Conservation (phyloP, 139 green algal species). For the Edaphochlamys debaryana region DNA sequence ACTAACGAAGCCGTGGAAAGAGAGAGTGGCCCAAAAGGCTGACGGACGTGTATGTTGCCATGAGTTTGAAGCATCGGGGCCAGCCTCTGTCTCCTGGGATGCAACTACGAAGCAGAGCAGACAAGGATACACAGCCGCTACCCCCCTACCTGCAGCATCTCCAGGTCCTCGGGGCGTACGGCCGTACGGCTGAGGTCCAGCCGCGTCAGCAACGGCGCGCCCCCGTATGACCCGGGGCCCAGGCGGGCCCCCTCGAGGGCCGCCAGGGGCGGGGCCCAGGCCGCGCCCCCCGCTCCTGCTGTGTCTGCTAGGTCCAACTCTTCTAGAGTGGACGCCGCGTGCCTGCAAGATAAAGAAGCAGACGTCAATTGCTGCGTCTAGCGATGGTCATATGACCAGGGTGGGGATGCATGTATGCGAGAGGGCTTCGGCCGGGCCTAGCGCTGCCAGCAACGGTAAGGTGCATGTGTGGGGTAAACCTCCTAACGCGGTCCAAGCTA, state of each 20-base stretch:
- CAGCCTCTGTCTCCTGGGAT: too few species aligned
- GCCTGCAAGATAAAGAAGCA: neutral
- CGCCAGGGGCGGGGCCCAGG: constrained; percentile 8
- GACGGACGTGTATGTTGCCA: too few species aligned
- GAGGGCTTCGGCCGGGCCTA: neutral
- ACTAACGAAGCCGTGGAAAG: too few species aligned
- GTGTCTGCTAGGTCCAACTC: neutral
- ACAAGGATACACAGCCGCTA: too few species aligned
- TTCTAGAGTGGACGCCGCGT: constrained; percentile 13
- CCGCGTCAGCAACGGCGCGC: neutral
- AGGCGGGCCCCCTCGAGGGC: neutral
- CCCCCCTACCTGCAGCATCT: neutral
- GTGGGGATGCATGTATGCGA: neutral
- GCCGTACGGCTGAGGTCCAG: constrained; percentile 14
- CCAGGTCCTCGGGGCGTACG: constrained; percentile 1
- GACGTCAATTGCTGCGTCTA: too few species aligned
- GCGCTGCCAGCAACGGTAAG: neutral
- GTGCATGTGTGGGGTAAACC: neutral
- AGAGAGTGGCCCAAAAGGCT: too few species aligned
- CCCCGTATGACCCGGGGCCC: neutral
- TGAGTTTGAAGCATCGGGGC: too few species aligned
- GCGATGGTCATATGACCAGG: too few species aligned
- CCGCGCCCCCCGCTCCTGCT: neutral
- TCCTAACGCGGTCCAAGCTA: neutral
- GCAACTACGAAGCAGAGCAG: too few species aligned